Conservation (phyloP, 306 rosid genomes). For the Glycine latifolia region DNA sequence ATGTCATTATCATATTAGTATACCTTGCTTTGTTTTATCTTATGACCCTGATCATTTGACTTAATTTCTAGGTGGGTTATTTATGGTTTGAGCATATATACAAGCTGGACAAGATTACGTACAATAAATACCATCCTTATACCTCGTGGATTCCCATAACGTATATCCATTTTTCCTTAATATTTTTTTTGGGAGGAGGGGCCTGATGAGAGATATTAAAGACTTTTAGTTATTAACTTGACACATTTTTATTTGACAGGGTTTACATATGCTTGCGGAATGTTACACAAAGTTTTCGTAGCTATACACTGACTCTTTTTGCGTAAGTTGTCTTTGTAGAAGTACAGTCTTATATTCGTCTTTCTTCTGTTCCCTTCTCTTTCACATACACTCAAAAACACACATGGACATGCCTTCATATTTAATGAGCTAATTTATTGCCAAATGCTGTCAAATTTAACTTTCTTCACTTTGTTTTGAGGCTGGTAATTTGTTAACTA, state of each 20-base stretch:
- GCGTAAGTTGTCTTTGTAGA: constrained; percentile 69
- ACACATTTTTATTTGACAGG: constrained; percentile 57
- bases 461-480: constrained; percentile 39
- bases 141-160: constrained; percentile 99
- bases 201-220: constrained; percentile 14
- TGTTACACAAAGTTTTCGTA: constrained; percentile 81
- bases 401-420: background rate
- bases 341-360: constrained; percentile 29
- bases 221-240: constrained; percentile 39
- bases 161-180: constrained; percentile 58
- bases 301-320: constrained; percentile 79
- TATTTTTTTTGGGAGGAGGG: constrained; percentile 4
- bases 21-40: constrained; percentile 24
- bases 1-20: constrained; percentile 23
- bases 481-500: constrained; percentile 33
- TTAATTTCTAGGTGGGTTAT: constrained; percentile 74
- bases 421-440: constrained; percentile 22
- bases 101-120: constrained; percentile 86
- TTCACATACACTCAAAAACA: background rate
- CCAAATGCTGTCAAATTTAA: constrained; percentile 12
- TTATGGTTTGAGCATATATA: constrained; percentile 86
- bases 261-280: constrained; percentile 88
- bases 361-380: constrained; percentile 30
- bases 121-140: constrained; percentile 95
- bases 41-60: constrained; percentile 42